phyloP scores from a whole-genome alignment of 2,329 filamentous ascomycete species.

The Alternaria gaisen region DNA sequence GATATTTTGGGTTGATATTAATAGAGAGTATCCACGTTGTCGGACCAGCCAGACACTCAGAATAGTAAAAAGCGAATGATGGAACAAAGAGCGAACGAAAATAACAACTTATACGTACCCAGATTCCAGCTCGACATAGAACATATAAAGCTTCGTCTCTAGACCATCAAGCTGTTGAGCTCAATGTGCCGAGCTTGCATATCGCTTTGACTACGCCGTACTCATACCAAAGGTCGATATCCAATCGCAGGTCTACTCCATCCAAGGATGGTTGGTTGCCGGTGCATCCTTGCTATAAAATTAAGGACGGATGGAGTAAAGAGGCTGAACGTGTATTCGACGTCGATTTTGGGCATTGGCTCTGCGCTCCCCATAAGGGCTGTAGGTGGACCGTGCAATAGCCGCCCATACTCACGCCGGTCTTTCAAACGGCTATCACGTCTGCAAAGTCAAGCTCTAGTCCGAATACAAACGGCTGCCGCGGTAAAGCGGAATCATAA shows the following conservation, averaged over 20 bases:
- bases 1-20: neutral
- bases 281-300: conserved; percentile 5
- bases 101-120: conserved; percentile 29
- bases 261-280: conserved; percentile 3
- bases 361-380: conserved; percentile 15
- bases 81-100: conserved; percentile 22
- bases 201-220: conserved; percentile 25
- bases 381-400: conserved; percentile 20
- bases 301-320: conserved; percentile 15
- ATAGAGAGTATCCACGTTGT: neutral
- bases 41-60: conserved; percentile 26
- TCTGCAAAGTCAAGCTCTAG: neutral
- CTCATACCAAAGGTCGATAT: conserved; percentile 20
- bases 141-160: conserved; percentile 19
- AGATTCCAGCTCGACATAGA: conserved; percentile 7
- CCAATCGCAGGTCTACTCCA: conserved; percentile 19
- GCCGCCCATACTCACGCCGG: conserved; percentile 17
- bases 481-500: neutral
- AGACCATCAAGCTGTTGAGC: neutral
- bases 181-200: conserved; percentile 8
- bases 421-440: conserved; percentile 6
- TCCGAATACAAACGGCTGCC: neutral
- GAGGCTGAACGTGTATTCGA: conserved; percentile 15
- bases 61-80: conserved; percentile 11
- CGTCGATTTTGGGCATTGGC: conserved; percentile 20